Conservation (phyloP, 106 monocot species). For the Iris macrosiphon region DNA sequence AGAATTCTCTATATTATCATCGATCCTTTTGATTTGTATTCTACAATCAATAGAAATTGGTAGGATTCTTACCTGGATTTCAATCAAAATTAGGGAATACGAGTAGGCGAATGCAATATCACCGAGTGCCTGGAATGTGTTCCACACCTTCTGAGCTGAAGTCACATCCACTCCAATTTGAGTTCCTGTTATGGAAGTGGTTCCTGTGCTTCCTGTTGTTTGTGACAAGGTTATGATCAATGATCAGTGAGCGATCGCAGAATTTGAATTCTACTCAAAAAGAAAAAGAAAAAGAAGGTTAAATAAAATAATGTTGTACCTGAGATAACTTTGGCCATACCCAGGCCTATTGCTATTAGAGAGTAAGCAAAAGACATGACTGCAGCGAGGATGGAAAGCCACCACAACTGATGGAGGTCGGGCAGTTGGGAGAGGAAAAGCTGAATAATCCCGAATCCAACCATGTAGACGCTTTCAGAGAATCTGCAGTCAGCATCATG, state of each 20-base stretch:
- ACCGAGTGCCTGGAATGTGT: slow-evolving; percentile 39
- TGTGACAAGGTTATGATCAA: too few relatives aligned
- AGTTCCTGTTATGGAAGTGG: slow-evolving; percentile 16
- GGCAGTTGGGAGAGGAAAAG: slow-evolving; percentile 65
- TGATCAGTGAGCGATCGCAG: slow-evolving; percentile 32
- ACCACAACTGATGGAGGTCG: slow-evolving; percentile 49
- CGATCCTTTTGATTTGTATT: too few relatives aligned
- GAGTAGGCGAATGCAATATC: slow-evolving; percentile 52
- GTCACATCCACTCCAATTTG: slow-evolving; percentile 19
- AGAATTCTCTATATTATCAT: neutral
- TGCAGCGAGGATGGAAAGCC: slow-evolving; percentile 64
- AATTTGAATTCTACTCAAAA: slow-evolving; percentile 35
- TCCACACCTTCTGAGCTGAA: slow-evolving; percentile 31
- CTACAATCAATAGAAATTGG: too few relatives aligned
- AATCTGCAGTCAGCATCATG: slow-evolving; percentile 36
- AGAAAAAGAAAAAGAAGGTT: too few relatives aligned
- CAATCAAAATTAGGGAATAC: slow-evolving; percentile 40
- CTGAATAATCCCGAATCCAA: slow-evolving; percentile 48
- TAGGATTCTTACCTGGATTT: slow-evolving; percentile 23
- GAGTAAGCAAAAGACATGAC: slow-evolving; percentile 73
- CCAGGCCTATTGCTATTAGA: slow-evolving; percentile 46
- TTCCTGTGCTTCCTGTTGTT: slow-evolving; percentile 24
- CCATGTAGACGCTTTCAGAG: slow-evolving; percentile 42
- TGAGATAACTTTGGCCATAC: slow-evolving; percentile 29
- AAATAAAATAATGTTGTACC: too few relatives aligned